phyloP scores from a whole-genome alignment of 345 rosid genomes.

The Excoecaria cochinchinensis region DNA sequence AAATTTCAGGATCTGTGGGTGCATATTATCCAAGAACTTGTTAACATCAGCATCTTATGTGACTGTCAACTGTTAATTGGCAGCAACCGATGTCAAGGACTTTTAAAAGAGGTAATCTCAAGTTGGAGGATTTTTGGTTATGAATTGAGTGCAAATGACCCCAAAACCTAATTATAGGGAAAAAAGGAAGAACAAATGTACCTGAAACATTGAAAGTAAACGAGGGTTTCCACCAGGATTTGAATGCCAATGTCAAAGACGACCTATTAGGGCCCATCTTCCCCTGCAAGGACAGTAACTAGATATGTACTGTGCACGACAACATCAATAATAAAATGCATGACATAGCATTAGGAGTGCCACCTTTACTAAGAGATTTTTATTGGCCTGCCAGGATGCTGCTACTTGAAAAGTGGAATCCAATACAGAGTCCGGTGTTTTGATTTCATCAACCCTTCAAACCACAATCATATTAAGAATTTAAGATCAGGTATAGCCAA shows the following conservation, averaged over 20 bases:
- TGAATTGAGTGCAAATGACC: too few species aligned
- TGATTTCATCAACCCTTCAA: slow-evolving; percentile 56
- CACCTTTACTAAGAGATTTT: slow-evolving; percentile 86
- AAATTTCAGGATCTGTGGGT: too few species aligned
- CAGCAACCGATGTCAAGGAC: too few species aligned
- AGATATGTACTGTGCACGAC: not conserved
- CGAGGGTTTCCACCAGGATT: slow-evolving; percentile 98
- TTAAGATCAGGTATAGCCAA: slow-evolving; percentile 19
- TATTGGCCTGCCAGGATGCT: slow-evolving; percentile 97
- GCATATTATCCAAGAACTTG: too few species aligned
- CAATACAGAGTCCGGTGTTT: slow-evolving; percentile 32
- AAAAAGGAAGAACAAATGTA: slow-evolving; percentile 11
- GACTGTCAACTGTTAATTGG: too few species aligned
- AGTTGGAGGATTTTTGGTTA: too few species aligned
- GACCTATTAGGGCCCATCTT: slow-evolving; percentile 82
- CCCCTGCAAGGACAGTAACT: slow-evolving; percentile 45
- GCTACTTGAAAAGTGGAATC: slow-evolving; percentile 83
- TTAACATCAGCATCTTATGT: too few species aligned
- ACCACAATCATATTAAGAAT: slow-evolving; percentile 14
- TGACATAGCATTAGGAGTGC: slow-evolving; percentile 12
- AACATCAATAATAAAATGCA: not conserved
- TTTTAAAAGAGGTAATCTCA: too few species aligned
- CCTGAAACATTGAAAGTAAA: slow-evolving; percentile 81
- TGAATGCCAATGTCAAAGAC: slow-evolving; percentile 68
- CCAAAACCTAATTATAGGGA: not conserved